phyloP scores from a whole-genome alignment of 73 alveolate species.

The Uronychia setigera region DNA sequence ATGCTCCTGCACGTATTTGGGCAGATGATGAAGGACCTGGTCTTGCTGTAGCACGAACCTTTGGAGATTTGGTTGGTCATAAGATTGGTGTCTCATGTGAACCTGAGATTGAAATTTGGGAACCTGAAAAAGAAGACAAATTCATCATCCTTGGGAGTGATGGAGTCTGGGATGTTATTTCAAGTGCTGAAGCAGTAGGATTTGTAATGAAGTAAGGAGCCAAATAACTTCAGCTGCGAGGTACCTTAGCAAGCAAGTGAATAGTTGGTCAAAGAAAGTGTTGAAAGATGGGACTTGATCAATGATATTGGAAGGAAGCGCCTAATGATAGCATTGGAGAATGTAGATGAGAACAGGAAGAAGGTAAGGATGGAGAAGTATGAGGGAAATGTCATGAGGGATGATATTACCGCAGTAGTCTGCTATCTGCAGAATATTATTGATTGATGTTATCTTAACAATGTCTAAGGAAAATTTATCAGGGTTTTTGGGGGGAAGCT shows the following conservation, averaged over 20 bases:
- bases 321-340: conserved; percentile 29
- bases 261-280: conserved; percentile 29
- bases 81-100: conserved; percentile 85
- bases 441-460: too few species aligned
- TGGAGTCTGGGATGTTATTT: conserved; percentile 90
- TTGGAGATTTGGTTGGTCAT: conserved; percentile 89
- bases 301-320: conserved; percentile 43
- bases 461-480: too few species aligned
- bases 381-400: conserved; percentile 50
- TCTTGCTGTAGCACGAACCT: conserved; percentile 88
- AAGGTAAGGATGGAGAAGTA: conserved; percentile 38
- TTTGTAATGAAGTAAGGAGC: conserved; percentile 53
- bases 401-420: conserved; percentile 55
- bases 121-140: conserved; percentile 80
- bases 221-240: conserved; percentile 18
- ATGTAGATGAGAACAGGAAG: conserved; percentile 49
- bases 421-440: too few species aligned
- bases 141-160: conserved; percentile 88
- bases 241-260: conserved; percentile 27
- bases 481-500: too few species aligned
- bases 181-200: conserved; percentile 85
- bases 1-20: conserved; percentile 80
- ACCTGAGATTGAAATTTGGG: conserved; percentile 87
- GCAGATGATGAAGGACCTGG: conserved; percentile 96
- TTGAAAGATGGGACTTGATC: conserved; percentile 55